phyloP scores from a whole-genome alignment of 2,329 filamentous ascomycete species.

The Monosporascus cannonballus region DNA sequence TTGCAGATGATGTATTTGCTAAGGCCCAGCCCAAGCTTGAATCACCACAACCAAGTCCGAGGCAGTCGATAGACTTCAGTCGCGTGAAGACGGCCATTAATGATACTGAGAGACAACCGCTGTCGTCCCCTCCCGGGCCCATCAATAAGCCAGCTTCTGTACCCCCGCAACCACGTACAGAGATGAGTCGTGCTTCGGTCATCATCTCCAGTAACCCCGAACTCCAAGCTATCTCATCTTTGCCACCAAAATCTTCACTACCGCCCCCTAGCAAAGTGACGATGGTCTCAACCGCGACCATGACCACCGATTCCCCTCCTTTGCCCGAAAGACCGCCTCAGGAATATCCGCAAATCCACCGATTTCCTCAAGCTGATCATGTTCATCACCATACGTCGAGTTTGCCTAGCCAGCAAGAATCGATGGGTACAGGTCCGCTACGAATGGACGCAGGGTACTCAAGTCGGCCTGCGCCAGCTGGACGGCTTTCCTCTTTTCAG shows the following conservation, averaged over 20 bases:
- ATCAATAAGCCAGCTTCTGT: slow-evolving; percentile 32
- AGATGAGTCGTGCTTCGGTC: slow-evolving; percentile 55
- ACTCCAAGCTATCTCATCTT: slow-evolving; percentile 49
- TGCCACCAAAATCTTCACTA: slow-evolving; percentile 28
- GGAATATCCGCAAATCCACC: slow-evolving; percentile 32
- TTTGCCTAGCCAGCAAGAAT: slow-evolving; percentile 29
- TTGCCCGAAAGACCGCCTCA: slow-evolving; percentile 41
- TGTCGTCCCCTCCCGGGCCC: slow-evolving; percentile 26
- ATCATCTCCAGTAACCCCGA: slow-evolving; percentile 60
- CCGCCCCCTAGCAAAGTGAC: slow-evolving; percentile 25
- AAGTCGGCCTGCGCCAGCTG: slow-evolving; percentile 18
- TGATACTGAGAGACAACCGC: slow-evolving; percentile 15
- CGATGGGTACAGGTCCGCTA: slow-evolving; percentile 14
- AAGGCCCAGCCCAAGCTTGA: slow-evolving; percentile 28
- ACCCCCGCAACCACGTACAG: slow-evolving; percentile 32
- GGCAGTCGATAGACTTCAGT: slow-evolving; percentile 25
- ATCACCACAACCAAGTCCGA: slow-evolving; percentile 22
- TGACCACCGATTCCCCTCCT: slow-evolving; percentile 65
- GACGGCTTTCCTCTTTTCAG: slow-evolving; percentile 28
- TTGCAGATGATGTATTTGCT: slow-evolving; percentile 81
- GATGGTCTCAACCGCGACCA: slow-evolving; percentile 64
- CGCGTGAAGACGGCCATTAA: slow-evolving; percentile 21
- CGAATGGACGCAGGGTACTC: slow-evolving; percentile 18
- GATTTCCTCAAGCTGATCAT: slow-evolving; percentile 35
- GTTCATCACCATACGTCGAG: slow-evolving; percentile 35